Base-by-base conservation (phyloP, 2,329 filamentous ascomycete genomes). In the Penicillium thymicola region DNA sequence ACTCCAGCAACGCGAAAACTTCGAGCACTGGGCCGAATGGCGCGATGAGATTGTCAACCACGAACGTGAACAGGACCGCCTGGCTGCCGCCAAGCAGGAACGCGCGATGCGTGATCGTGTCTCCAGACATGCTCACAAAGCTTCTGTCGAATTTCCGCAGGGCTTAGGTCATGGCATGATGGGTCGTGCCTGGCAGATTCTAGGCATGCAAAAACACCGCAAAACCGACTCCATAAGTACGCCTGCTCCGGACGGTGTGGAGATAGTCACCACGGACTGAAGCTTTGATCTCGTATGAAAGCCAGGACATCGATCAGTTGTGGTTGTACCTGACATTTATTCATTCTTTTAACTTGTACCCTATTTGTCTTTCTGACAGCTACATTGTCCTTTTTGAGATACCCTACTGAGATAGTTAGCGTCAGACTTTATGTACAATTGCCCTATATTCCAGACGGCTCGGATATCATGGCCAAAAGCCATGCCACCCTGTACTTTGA, bases 1-100 rank as follows among this genome's bases (percentile, higher is more conserved):
- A 5, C 72, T 78, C 7, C 72, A 72, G 38, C 76, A 77, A 51
- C 74, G 76, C 34, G 77, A 79, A 58, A 70, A 78, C 45, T 77
- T 76, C 59, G 76, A 78, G 59, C 75, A 74, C 54, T 78, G 78
- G 76, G 67, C 72, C 16, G 74, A 76, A 64, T 77, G 75, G 75
- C 71, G 71, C 51, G 68, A 76, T 27, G 75, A 77, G 23, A 72
- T 77, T 49, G 73, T 72, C 23, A 58, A 66, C 51, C 66, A 73
- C 28, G 69, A 73, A 58, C 69, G 71, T 45, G 70, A 73, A 53
- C 72, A 75, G 41, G 71, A 75, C 37, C 65, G 72, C 7, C 55
- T 75, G 36, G 67, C 62, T n/a, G 62, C 65, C 6, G 67, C 71
- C 4, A 74, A 74, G 41, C 68, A 65, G 28, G 70, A 72, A 40